A percentile compares a stretch with the other conserved stretches of the same genome.
These are phyloP conservation scores for Fraxinus greggii DNA, from an alignment of 305 asterid genomes.

Conservation along the genomic window DNA sequence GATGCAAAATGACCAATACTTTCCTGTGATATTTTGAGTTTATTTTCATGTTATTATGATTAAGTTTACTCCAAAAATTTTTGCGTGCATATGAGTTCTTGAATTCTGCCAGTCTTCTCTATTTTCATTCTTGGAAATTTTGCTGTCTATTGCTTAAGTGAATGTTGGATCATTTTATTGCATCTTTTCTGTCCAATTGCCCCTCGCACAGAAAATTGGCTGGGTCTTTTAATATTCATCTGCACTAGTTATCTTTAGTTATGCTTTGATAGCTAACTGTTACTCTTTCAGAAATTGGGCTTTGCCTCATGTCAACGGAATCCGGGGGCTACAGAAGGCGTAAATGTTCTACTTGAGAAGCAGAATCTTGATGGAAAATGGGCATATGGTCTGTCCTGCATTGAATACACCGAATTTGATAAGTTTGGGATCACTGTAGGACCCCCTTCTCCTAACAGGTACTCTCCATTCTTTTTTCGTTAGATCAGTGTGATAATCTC, in stretches of 20 bases:
- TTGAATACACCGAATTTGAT: conserved; percentile 94
- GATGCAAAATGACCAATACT: neutral
- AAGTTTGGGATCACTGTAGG: conserved; percentile 71
- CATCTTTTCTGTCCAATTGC: neutral
- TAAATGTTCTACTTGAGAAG: conserved; percentile 90
- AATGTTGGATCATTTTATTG: neutral
- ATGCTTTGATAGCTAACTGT: conserved; percentile 2
- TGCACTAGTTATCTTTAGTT: conserved; percentile 1
- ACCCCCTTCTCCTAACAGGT: conserved; percentile 59
- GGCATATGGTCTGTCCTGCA: conserved; percentile 89
- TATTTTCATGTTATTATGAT: neutral
- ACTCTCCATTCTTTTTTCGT: conserved; percentile 19
- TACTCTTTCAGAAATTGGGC: conserved; percentile 76
- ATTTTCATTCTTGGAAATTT: neutral
- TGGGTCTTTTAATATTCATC: conserved; percentile 13
- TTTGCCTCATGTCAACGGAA: conserved; percentile 88
- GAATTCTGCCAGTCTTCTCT: neutral
- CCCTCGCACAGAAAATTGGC: conserved; percentile 9
- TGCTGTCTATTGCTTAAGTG: neutral
- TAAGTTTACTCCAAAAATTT: neutral
- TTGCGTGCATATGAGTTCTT: neutral
- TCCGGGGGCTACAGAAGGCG: conserved; percentile 94
- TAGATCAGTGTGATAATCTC: conserved; percentile 11
- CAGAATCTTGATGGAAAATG: conserved; percentile 73
- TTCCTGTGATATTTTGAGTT: conserved; percentile 19